A percentile compares a stretch with the other conserved stretches of the same genome.
phyloP scores from a whole-genome alignment of 2,329 filamentous ascomycete species.

The Penicillium concentricum region DNA sequence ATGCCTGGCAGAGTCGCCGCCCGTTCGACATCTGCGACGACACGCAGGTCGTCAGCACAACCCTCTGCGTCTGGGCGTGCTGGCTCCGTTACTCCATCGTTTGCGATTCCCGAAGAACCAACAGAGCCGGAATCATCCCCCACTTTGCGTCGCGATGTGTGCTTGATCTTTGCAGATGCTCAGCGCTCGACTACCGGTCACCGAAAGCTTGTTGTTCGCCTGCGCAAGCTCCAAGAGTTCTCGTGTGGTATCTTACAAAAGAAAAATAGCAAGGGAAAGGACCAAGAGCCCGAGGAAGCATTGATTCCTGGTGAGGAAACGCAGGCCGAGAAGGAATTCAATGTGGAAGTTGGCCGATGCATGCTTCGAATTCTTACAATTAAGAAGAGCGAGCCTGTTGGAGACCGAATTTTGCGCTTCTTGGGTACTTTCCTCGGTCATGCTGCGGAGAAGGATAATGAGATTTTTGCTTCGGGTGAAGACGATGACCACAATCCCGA shows the following conservation, averaged over 20 bases:
- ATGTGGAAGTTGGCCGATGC: conserved; percentile 78
- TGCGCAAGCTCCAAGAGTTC: conserved; percentile 87
- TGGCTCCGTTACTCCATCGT: conserved; percentile 47
- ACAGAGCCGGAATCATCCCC: conserved; percentile 40
- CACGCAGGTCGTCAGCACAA: conserved; percentile 51
- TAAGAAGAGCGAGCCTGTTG: conserved; percentile 87
- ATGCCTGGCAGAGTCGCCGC: conserved; percentile 44
- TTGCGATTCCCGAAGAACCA: conserved; percentile 63
- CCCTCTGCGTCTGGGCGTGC: conserved; percentile 85
- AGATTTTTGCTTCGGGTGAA: conserved; percentile 61
- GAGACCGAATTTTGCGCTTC: conserved; percentile 82
- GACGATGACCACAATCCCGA: conserved; percentile 71
- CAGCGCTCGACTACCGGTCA: conserved; percentile 89
- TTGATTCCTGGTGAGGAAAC: conserved; percentile 55
- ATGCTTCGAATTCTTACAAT: conserved; percentile 78
- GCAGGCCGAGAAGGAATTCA: conserved; percentile 84
- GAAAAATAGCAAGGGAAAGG: conserved; percentile 44
- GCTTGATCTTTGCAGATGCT: conserved; percentile 72
- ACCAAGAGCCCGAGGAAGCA: conserved; percentile 51
- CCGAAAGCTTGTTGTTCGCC: conserved; percentile 79
- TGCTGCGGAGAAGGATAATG: conserved; percentile 65
- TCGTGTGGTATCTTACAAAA: conserved; percentile 62
- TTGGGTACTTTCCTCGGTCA: conserved; percentile 81
- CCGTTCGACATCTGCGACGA: conserved; percentile 37
- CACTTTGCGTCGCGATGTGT: conserved; percentile 70